These are phyloP conservation scores for Trichoderma parareesei DNA, from an alignment of 495 filamentous ascomycete species.

Conservation along the genomic window DNA sequence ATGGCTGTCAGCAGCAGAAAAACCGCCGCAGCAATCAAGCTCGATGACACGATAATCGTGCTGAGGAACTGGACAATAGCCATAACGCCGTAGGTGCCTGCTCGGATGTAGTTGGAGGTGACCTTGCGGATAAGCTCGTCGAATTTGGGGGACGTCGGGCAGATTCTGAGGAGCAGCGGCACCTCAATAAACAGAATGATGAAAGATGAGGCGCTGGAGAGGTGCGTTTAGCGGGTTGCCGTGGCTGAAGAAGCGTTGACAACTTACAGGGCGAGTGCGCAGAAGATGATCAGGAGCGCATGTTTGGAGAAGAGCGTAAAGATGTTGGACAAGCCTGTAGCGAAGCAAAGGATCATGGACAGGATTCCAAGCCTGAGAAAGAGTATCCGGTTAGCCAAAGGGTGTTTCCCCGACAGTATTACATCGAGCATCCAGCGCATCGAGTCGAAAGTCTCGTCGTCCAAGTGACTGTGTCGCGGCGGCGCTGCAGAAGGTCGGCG, in stretches of 20 bases:
- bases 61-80: conserved; percentile 77
- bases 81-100: conserved; percentile 78
- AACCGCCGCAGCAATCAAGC: conserved; percentile 79
- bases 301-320: conserved; percentile 50
- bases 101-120: conserved; percentile 94
- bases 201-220: conserved; percentile 61
- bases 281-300: conserved; percentile 67
- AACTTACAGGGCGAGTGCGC: conserved; percentile 75
- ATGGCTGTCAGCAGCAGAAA: conserved; percentile 65
- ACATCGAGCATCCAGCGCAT: neutral
- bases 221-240: conserved; percentile 14
- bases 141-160: conserved; percentile 85
- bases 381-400: neutral
- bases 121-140: conserved; percentile 86
- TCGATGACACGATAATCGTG: conserved; percentile 50
- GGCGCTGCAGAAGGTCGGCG: neutral
- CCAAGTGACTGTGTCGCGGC: neutral
- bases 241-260: neutral
- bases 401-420: neutral
- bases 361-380: conserved; percentile 80
- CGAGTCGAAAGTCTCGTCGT: neutral
- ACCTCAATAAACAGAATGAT: conserved; percentile 96
- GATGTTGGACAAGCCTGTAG: conserved; percentile 88
- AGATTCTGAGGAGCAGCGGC: conserved; percentile 93
- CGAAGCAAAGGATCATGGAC: conserved; percentile 91